phyloP scores from a whole-genome alignment of 495 filamentous ascomycete species.

The Xylaria nigripes region DNA sequence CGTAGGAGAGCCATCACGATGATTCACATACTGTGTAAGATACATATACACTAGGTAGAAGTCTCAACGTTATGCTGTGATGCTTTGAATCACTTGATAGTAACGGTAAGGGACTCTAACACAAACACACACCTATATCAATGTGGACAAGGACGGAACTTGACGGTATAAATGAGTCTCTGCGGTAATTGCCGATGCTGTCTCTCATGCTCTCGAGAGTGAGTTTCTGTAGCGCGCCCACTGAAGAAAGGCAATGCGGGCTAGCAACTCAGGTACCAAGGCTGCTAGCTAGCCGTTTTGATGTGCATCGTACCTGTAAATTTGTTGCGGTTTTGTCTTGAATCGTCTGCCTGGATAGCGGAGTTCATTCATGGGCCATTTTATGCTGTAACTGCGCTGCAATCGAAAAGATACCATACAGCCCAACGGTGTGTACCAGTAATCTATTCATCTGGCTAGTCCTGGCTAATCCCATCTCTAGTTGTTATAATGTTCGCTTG shows the following conservation, averaged over 20 bases:
- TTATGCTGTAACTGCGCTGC: background rate
- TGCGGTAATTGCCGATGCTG: background rate
- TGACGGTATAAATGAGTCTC: no score
- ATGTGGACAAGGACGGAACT: no score
- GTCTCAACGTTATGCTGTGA: background rate
- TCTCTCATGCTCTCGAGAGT: background rate
- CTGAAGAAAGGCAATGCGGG: background rate
- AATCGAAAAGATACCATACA: background rate
- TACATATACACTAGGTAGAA: no score
- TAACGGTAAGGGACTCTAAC: no score
- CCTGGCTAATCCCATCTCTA: background rate
- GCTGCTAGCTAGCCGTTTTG: background rate
- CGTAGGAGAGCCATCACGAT: background rate
- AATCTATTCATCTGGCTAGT: no score
- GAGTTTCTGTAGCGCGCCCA: background rate
- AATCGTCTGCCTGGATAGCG: background rate
- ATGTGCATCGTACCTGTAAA: background rate
- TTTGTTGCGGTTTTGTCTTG: background rate
- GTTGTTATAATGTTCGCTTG: background rate
- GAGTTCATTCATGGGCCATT: background rate
- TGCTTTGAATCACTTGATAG: no score
- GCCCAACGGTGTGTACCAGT: background rate
- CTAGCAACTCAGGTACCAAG: background rate
- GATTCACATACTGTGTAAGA: no score
- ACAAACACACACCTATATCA: no score